Percentiles rank a stretch among this genome's conserved stretches.
phyloP scores from a whole-genome alignment of 371 early-diverging fungal species.

The Mortierella sp. region DNA sequence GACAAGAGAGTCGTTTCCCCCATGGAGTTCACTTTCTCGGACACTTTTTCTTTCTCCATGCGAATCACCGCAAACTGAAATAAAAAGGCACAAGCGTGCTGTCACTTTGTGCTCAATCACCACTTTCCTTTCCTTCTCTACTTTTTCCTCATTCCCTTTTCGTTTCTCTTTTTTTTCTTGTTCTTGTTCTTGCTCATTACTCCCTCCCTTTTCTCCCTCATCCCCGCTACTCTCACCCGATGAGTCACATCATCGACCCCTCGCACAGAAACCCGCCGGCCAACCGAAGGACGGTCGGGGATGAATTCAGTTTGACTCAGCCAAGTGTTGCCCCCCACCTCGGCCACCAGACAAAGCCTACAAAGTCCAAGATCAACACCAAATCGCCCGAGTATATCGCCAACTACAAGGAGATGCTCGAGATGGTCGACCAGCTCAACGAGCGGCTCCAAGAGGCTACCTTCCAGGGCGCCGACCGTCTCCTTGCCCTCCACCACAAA shows the following conservation, averaged over 20 bases:
- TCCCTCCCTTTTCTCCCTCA: neutral
- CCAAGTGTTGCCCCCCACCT: slow-evolving; percentile 39
- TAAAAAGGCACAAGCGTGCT: neutral
- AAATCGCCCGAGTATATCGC: slow-evolving; percentile 66
- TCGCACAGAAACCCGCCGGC: slow-evolving; percentile 41
- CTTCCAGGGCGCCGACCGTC: slow-evolving; percentile 69
- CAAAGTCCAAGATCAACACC: slow-evolving; percentile 53
- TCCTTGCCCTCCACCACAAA: slow-evolving; percentile 71
- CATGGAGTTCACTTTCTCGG: slow-evolving; percentile 23
- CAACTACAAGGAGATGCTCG: slow-evolving; percentile 72
- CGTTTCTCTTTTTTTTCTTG: slow-evolving; percentile 3
- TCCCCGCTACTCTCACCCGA: neutral
- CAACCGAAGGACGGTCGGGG: slow-evolving; percentile 28
- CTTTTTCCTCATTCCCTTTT: neutral
- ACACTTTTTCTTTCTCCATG: neutral
- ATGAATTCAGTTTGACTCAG: slow-evolving; percentile 25
- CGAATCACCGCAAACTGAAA: neutral
- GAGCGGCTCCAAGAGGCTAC: slow-evolving; percentile 71
- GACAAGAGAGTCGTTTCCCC: neutral
- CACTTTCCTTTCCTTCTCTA: neutral
- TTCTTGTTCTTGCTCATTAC: slow-evolving; percentile 6
- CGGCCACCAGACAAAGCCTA: slow-evolving; percentile 47
- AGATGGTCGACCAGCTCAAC: slow-evolving; percentile 66
- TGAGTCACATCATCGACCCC: slow-evolving; percentile 49
- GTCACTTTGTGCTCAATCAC: slow-evolving; percentile 26